phyloP scores from a whole-genome alignment of 192 early-diverging fungal species.

The Rhizophagus prolifer region DNA sequence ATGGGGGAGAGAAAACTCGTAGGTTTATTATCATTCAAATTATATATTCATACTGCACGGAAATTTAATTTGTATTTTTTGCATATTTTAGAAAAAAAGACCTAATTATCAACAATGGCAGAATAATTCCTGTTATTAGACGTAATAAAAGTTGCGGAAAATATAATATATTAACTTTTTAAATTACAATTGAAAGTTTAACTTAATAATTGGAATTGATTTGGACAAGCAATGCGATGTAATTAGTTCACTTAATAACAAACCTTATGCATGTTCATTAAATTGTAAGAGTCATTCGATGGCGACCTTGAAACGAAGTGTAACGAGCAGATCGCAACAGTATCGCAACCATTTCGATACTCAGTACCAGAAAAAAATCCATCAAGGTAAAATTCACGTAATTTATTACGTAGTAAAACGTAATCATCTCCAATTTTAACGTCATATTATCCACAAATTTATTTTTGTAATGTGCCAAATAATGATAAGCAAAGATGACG shows the following conservation, averaged over 20 bases:
- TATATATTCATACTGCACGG: no score
- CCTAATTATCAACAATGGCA: background rate
- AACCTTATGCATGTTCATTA: slow-evolving; percentile 79
- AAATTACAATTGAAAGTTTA: background rate
- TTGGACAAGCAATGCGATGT: slow-evolving; percentile 93
- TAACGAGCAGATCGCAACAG: slow-evolving; percentile 76
- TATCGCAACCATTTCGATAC: slow-evolving; percentile 86
- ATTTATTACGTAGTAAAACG: background rate
- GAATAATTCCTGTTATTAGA: slow-evolving; percentile 36
- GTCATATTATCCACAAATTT: no score
- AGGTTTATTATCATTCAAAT: no score
- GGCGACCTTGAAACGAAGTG: slow-evolving; percentile 78
- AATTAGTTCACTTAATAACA: slow-evolving; percentile 49
- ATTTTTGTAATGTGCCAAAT: no score
- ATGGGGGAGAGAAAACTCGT: no score
- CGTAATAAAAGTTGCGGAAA: slow-evolving; percentile 48
- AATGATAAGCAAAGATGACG: no score
- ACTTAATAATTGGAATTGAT: slow-evolving; percentile 55
- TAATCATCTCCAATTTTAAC: no score
- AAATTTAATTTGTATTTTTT: no score
- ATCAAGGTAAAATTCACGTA: slow-evolving; percentile 54
- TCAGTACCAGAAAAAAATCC: slow-evolving; percentile 75
- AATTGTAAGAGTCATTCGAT: slow-evolving; percentile 97
- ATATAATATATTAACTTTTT: background rate
- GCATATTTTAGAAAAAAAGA: background rate